Conservation (phyloP, 2,329 filamentous ascomycete species). For the Fusarium sp. region DNA sequence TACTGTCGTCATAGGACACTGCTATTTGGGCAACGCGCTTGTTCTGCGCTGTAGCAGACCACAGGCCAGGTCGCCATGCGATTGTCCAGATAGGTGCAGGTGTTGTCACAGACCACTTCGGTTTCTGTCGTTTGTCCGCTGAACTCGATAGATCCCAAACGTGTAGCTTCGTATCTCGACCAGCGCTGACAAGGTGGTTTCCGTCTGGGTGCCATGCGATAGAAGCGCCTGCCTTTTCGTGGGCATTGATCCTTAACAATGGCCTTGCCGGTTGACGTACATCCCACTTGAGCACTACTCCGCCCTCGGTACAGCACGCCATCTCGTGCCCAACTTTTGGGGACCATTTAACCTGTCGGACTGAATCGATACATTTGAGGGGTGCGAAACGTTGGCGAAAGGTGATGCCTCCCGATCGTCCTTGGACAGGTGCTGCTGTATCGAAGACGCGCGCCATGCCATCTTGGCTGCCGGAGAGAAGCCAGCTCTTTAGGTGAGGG, state of each 20-base stretch:
- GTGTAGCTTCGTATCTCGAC: slow-evolving; percentile 70
- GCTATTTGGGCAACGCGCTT: slow-evolving; percentile 72
- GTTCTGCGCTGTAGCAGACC: slow-evolving; percentile 73
- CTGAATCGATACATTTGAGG: slow-evolving; percentile 56
- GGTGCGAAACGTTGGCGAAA: slow-evolving; percentile 62
- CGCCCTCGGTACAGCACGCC: slow-evolving; percentile 73
- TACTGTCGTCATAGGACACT: slow-evolving; percentile 70
- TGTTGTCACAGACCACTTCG: slow-evolving; percentile 71
- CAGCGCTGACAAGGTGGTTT: slow-evolving; percentile 73
- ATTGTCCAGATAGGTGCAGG: slow-evolving; percentile 71
- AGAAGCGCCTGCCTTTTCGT: slow-evolving; percentile 69
- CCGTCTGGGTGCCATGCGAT: slow-evolving; percentile 78
- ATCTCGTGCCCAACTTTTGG: slow-evolving; percentile 71
- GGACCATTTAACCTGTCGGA: slow-evolving; percentile 75
- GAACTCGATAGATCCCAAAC: slow-evolving; percentile 74
- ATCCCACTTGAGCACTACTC: slow-evolving; percentile 74
- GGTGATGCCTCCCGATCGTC: slow-evolving; percentile 62
- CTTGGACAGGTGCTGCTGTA: slow-evolving; percentile 62
- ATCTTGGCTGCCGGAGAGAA: slow-evolving; percentile 74
- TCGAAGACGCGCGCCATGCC: slow-evolving; percentile 73
- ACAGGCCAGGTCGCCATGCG: slow-evolving; percentile 73
- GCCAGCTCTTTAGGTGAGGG: slow-evolving; percentile 67
- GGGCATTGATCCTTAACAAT: slow-evolving; percentile 70
- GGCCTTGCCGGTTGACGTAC: slow-evolving; percentile 66
- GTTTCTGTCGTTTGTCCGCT: slow-evolving; percentile 73